These are phyloP conservation scores for Cytospora piceae DNA, from an alignment of 2,329 filamentous ascomycete species.

Conservation along the genomic window DNA sequence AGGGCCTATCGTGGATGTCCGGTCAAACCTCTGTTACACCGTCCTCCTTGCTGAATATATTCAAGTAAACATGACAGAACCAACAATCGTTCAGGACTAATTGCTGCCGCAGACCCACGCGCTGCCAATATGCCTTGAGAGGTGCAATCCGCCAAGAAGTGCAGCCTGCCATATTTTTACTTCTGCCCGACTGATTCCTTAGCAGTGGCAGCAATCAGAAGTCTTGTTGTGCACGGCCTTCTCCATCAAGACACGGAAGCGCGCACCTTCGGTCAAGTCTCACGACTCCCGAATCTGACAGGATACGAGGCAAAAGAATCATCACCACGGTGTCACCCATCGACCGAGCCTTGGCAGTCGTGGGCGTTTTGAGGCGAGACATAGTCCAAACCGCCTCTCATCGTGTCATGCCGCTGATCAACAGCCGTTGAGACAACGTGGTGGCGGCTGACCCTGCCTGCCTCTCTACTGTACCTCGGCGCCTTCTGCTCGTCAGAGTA, in stretches of 20 bases:
- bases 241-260: not conserved
- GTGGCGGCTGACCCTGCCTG: not conserved
- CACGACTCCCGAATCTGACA: not conserved
- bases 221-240: not conserved
- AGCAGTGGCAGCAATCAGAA: no score
- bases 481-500: not conserved
- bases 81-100: conserved; percentile 7
- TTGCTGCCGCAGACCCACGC: conserved; percentile 7
- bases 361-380: not conserved
- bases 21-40: conserved; percentile 1
- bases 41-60: conserved; percentile 5
- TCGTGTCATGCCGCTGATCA: conserved; percentile 19
- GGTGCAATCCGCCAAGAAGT: conserved; percentile 7
- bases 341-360: not conserved
- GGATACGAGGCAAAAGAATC: not conserved
- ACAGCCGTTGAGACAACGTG: conserved; percentile 9
- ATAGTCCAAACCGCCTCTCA: not conserved
- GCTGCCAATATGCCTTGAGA: conserved; percentile 9
- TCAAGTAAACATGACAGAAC: conserved; percentile 6
- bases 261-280: not conserved
- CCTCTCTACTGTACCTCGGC: not conserved
- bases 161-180: not conserved
- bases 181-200: not conserved
- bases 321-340: not conserved
- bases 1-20: not conserved